phyloP scores from a whole-genome alignment of 106 monocot genomes.

The Phalaenopsis equestris region DNA sequence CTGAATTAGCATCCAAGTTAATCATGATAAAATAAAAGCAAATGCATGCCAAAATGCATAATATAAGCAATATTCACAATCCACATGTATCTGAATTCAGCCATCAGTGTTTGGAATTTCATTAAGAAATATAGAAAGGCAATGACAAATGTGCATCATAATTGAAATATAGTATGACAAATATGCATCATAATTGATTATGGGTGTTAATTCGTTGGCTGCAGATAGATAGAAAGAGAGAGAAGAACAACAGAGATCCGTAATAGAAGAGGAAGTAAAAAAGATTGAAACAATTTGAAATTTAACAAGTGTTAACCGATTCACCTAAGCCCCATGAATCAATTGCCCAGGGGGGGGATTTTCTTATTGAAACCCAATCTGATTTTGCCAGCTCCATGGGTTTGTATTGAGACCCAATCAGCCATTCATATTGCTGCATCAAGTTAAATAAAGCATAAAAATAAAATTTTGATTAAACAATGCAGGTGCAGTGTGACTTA shows the following conservation, averaged over 20 bases:
- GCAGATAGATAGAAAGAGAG: not conserved
- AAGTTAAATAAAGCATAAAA: conserved; percentile 1
- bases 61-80: not conserved
- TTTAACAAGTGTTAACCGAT: conserved; percentile 1
- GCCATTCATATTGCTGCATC: conserved; percentile 92
- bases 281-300: not conserved
- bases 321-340: conserved; percentile 97
- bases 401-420: conserved; percentile 87
- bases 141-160: not conserved
- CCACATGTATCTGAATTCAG: not conserved
- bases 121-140: not conserved
- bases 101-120: not conserved
- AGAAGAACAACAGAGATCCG: not conserved
- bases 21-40: not conserved
- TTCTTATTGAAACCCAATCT: conserved; percentile 78
- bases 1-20: not conserved
- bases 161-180: not conserved
- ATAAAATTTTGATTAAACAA: conserved; percentile 4
- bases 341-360: conserved; percentile 91
- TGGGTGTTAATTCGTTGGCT: not conserved
- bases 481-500: not conserved
- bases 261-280: not conserved
- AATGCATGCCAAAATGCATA: not conserved
- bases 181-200: not conserved
- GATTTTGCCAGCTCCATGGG: conserved; percentile 85